Evolutionary conservation across 2,329 filamentous ascomycete genomes (phyloP).

Genomic region (Talaromyces marneffei): DNA sequence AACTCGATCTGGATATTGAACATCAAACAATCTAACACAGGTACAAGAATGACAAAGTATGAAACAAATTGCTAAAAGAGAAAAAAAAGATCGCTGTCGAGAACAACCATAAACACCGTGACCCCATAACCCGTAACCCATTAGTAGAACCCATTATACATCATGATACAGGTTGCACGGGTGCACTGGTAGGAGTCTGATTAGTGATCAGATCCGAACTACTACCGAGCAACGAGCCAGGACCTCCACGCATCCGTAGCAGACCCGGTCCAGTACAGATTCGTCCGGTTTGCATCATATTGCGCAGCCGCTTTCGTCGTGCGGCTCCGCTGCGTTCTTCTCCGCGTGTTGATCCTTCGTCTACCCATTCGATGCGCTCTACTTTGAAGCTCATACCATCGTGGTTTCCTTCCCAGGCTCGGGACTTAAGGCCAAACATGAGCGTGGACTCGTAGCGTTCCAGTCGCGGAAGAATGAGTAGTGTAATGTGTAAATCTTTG

Average conservation of each 20-base stretch:
- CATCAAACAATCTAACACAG: not conserved
- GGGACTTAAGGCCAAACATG: conserved; percentile 74
- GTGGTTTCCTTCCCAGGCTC: conserved; percentile 70
- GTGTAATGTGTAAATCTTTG: conserved; percentile 78
- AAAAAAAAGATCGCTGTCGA: not conserved
- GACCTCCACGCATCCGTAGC: conserved; percentile 29
- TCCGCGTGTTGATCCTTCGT: conserved; percentile 54
- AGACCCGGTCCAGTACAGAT: conserved; percentile 38
- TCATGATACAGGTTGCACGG: conserved; percentile 14
- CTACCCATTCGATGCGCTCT: conserved; percentile 74
- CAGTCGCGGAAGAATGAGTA: conserved; percentile 75
- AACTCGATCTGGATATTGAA: not conserved
- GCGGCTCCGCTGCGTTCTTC: conserved; percentile 44
- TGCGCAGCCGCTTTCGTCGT: conserved; percentile 45
- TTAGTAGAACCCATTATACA: not conserved
- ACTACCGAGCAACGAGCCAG: not conserved
- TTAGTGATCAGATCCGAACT: not conserved
- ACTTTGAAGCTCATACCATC: conserved; percentile 90
- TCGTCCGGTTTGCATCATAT: conserved; percentile 37
- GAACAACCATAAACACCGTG: not conserved
- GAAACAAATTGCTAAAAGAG: not conserved
- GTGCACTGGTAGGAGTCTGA: not conserved
- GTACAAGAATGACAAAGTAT: not conserved
- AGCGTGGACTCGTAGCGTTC: conserved; percentile 69
- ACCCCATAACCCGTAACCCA: not conserved